Evolutionary conservation across 768 basidiomycete species (phyloP), one percentile per base, ranked within the genome.

Genomic region (Cubamyces lactineus): DNA sequence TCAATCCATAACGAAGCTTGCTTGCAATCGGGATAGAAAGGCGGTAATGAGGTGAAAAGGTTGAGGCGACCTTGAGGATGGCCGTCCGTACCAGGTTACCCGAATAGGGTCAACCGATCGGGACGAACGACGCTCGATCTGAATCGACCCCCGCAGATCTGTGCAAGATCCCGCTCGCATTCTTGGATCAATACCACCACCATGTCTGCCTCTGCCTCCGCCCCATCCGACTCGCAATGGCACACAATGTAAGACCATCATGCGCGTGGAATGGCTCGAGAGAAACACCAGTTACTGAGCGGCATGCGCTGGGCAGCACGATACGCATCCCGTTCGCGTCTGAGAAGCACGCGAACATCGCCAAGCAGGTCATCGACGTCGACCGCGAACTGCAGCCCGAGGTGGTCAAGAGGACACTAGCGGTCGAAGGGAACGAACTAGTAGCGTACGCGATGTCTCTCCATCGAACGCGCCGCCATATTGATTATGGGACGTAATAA

Each of bases 351-450:
- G 95, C 95, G 9, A 70, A 74, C 50, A 91, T 94, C 67, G 94
- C 91, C 24, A 89, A 87, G 71, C 86, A 87, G 73, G 88, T 85
- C 63, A 91, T 97, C 70, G 87, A 91, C 63, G 94, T 97, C 34
- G 94, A 97, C 74, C 76, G 80, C 19, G 94, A 96, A 74, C 80
- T 95, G 42, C 92, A 96, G 67, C 85, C 86, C 3, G 82, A 89
- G 47, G 87, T 88, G 11, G 94, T 96, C 23, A 86, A 86, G 71
- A 82, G 93, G 62, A 80, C 77, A n/a, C 73, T 96, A 45, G 75
- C 74, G 0, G 84, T 92, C 0, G 84, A 92, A 47, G 87, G 80
- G 40, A 79, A 88, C 55, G 79, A 84, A 3, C 79, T 97, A 40
- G 78, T 91, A 28, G 92, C 87, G 94, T 97, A 74, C 62, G 92